A percentile compares a stretch with the other conserved stretches of the same genome.
phyloP scores from a whole-genome alignment of 495 filamentous ascomycete species.

The Podospora pseudoanserina region DNA sequence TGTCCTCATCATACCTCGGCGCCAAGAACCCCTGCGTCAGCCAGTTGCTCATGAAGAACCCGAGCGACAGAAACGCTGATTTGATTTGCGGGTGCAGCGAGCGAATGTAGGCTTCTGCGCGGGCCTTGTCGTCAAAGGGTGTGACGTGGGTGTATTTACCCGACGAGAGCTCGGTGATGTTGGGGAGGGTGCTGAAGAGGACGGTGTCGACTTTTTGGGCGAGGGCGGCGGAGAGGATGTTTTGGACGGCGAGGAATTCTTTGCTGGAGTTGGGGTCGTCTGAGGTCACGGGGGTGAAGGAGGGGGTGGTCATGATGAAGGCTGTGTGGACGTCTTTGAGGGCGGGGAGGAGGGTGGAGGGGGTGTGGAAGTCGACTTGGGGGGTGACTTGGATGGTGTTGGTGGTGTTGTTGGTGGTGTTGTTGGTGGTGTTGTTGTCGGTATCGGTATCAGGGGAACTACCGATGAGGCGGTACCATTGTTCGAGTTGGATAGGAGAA shows the following conservation, averaged over 20 bases:
- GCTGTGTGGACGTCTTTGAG: conserved; percentile 46
- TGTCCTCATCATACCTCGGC: not conserved
- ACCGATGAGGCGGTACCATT: not conserved
- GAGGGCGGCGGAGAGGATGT: conserved; percentile 46
- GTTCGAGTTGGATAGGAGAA: not conserved
- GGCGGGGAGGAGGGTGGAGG: conserved; percentile 40
- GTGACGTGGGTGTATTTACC: conserved; percentile 37
- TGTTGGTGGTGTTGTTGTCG: not conserved
- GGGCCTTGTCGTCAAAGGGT: conserved; percentile 43
- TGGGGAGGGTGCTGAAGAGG: conserved; percentile 50
- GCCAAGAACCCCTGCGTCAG: not conserved
- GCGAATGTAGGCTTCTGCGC: conserved; percentile 49
- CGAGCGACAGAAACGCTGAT: conserved; percentile 44
- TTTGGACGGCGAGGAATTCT: conserved; percentile 43
- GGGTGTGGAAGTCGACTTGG: conserved; percentile 32
- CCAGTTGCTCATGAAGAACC: conserved; percentile 46
- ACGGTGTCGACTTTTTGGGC: conserved; percentile 43
- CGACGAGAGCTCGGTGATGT: conserved; percentile 32
- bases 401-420: not conserved
- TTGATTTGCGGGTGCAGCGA: conserved; percentile 31
- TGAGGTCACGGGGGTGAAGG: not conserved
- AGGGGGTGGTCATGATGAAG: conserved; percentile 45
- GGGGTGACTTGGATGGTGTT: conserved; percentile 37
- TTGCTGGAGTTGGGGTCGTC: conserved; percentile 22
- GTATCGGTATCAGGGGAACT: not conserved